Conservation (phyloP, 495 filamentous ascomycete species). For the Articulospora tetracladia region DNA sequence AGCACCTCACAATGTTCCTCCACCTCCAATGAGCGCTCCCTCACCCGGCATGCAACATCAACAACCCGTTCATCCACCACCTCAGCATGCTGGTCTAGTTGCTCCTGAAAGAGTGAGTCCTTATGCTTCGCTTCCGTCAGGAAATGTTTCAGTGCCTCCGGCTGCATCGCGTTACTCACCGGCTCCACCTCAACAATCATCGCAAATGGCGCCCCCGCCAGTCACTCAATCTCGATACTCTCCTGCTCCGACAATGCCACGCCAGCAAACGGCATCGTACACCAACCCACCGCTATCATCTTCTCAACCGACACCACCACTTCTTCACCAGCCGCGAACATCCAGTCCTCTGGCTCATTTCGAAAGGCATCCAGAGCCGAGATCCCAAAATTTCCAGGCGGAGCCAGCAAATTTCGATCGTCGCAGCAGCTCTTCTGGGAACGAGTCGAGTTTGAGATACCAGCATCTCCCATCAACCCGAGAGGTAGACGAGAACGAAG, state of each 20-base stretch:
- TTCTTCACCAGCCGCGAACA: slow-evolving; percentile 78
- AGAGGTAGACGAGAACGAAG: slow-evolving; percentile 49
- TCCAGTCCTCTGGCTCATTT: slow-evolving; percentile 80
- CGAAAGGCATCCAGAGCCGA: slow-evolving; percentile 39
- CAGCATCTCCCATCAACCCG: slow-evolving; percentile 47
- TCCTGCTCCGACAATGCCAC: slow-evolving; percentile 40
- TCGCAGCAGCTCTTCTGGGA: slow-evolving; percentile 42
- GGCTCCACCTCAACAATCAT: slow-evolving; percentile 45
- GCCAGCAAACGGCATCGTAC: slow-evolving; percentile 35
- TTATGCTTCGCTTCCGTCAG: slow-evolving; percentile 44
- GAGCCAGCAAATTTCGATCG: slow-evolving; percentile 33
- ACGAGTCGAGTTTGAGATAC: slow-evolving; percentile 40
- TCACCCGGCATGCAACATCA: slow-evolving; percentile 28
- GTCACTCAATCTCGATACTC: slow-evolving; percentile 43
- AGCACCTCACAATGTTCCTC: slow-evolving; percentile 27
- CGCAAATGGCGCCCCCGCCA: slow-evolving; percentile 24
- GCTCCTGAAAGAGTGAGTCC: slow-evolving; percentile 60
- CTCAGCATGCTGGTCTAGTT: slow-evolving; percentile 32
- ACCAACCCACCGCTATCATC: slow-evolving; percentile 33
- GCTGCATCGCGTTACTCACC: slow-evolving; percentile 56
- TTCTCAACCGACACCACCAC: slow-evolving; percentile 22
- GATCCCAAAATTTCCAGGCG: slow-evolving; percentile 26
- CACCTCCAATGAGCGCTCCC: slow-evolving; percentile 5
- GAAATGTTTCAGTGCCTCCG: slow-evolving; percentile 34
- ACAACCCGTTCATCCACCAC: slow-evolving; percentile 23